Conservation (phyloP, 2,329 filamentous ascomycete genomes). For the Cladosporium sp. region DNA sequence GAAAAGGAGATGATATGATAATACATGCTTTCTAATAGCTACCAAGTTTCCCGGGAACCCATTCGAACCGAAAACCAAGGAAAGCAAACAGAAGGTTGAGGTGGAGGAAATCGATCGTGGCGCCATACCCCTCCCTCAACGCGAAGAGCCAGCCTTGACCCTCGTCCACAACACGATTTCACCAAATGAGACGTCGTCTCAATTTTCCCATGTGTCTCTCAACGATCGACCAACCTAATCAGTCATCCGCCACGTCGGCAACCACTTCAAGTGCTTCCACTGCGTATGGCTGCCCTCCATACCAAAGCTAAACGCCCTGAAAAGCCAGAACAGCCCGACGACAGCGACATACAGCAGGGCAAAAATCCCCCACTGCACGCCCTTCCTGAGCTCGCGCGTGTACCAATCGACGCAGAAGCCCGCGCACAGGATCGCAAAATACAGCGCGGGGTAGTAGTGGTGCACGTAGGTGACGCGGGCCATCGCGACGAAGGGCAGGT, state of each 20-base stretch:
- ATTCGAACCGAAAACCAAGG: no score
- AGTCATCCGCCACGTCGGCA: slow-evolving; percentile 76
- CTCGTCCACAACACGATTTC: no score
- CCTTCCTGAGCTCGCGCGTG: slow-evolving; percentile 59
- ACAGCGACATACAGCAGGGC: slow-evolving; percentile 64
- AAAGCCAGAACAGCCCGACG: slow-evolving; percentile 79
- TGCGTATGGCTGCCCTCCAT: slow-evolving; percentile 81
- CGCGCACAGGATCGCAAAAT: slow-evolving; percentile 86
- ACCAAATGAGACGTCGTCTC: no score
- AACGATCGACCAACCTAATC: slow-evolving; percentile 41
- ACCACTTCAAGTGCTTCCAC: slow-evolving; percentile 92
- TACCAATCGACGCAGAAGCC: slow-evolving; percentile 87
- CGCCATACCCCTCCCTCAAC: no score
- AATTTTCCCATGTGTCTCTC: no score
- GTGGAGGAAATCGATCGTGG: no score
- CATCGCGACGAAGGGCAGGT: slow-evolving; percentile 94
- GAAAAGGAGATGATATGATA: no score
- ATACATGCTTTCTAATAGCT: no score
- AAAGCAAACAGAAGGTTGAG: no score
- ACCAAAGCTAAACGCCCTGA: slow-evolving; percentile 92
- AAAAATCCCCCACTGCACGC: slow-evolving; percentile 64
- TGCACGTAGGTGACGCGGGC: slow-evolving; percentile 98
- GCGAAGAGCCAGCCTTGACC: no score
- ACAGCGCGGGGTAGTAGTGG: slow-evolving; percentile 97
- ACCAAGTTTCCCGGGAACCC: no score